Evolutionary conservation across 2,329 filamentous ascomycete genomes (phyloP).

Genomic region (Talaromyces marneffei): DNA sequence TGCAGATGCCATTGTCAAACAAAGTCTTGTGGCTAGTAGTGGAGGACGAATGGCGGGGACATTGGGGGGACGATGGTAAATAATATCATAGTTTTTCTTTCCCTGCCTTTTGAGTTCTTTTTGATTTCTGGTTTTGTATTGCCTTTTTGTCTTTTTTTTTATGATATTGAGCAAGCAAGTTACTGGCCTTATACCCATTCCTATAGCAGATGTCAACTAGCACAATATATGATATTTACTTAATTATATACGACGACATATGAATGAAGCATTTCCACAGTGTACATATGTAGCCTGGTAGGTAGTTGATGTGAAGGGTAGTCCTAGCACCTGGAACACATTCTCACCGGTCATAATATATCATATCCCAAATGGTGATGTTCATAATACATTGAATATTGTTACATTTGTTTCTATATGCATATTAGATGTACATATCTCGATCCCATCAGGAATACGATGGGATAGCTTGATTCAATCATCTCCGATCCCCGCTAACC

Average conservation of each 20-base stretch:
- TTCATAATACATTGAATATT: background rate
- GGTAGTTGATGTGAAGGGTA: no score
- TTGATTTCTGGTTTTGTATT: background rate
- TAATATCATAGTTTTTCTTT: background rate
- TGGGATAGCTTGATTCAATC: background rate
- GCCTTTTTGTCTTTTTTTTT: background rate
- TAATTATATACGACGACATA: background rate
- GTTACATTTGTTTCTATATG: background rate
- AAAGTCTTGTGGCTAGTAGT: constrained; percentile 66
- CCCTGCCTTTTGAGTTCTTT: background rate
- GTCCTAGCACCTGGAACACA: no score
- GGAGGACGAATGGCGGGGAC: constrained; percentile 49
- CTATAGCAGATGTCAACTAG: constrained; percentile 4
- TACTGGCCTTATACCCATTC: constrained; percentile 12
- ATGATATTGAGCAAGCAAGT: background rate
- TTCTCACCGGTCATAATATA: no score
- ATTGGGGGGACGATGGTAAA: constrained; percentile 24
- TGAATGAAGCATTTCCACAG: background rate
- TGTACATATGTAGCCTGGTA: no score
- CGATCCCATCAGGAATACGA: background rate
- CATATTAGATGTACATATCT: background rate
- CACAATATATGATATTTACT: background rate
- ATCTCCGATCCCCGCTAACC: constrained; percentile 55
- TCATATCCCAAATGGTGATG: background rate
- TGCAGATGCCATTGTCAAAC: constrained; percentile 87